phyloP scores from a whole-genome alignment of 2,329 filamentous ascomycete genomes.

The Reticulascus tulasneorum region DNA sequence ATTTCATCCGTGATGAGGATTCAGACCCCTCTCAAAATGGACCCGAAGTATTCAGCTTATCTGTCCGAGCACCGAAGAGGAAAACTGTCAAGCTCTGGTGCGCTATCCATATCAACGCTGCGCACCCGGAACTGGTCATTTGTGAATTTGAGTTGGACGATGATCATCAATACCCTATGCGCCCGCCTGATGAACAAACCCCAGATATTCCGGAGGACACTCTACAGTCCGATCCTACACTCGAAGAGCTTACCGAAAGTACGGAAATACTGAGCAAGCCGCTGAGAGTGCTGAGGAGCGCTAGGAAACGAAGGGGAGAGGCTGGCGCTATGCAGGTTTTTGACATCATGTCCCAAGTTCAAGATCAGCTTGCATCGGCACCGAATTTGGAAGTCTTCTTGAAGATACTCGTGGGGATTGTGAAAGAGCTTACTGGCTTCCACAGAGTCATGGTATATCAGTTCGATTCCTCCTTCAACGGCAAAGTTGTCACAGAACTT shows the following conservation, averaged over 20 bases:
- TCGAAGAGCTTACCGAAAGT: slow-evolving; percentile 70
- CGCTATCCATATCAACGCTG: slow-evolving; percentile 71
- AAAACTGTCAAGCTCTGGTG: slow-evolving; percentile 75
- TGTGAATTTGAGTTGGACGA: slow-evolving; percentile 89
- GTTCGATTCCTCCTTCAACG: slow-evolving; percentile 79
- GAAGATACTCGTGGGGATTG: slow-evolving; percentile 77
- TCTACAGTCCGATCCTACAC: slow-evolving; percentile 65
- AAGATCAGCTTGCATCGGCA: slow-evolving; percentile 77
- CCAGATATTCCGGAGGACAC: slow-evolving; percentile 70
- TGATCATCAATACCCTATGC: slow-evolving; percentile 63
- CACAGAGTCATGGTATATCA: slow-evolving; percentile 93
- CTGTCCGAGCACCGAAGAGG: slow-evolving; percentile 57
- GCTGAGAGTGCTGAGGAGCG: slow-evolving; percentile 70
- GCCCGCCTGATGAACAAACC: slow-evolving; percentile 55
- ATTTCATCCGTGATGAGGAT: slow-evolving; percentile 82
- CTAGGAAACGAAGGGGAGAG: slow-evolving; percentile 71
- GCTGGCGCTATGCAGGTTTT: slow-evolving; percentile 86
- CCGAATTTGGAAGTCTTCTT: slow-evolving; percentile 68
- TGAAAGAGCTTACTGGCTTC: slow-evolving; percentile 87
- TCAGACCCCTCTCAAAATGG: slow-evolving; percentile 71
- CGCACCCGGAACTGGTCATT: slow-evolving; percentile 67
- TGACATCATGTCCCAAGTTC: slow-evolving; percentile 87
- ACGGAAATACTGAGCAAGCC: slow-evolving; percentile 73
- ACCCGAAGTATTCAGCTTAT: slow-evolving; percentile 80
- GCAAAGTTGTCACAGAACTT: slow-evolving; percentile 81